Evolutionary conservation across 208 protist species (phyloP).

Genomic region (Angomonas deanei): DNA sequence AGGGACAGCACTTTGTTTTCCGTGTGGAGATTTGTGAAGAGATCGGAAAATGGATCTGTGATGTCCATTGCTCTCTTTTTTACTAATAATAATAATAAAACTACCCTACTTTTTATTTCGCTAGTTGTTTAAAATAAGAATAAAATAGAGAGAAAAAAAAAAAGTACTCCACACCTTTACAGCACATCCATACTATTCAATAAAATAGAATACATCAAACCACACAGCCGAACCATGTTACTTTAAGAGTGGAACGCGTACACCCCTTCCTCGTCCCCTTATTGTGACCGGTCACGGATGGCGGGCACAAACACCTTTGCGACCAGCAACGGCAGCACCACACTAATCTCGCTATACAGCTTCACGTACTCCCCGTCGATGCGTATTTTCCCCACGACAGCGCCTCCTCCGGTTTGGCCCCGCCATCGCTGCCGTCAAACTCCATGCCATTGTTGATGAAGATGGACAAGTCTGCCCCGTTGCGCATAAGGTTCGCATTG

Average conservation of each 20-base stretch:
- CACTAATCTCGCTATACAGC: conserved; percentile 95
- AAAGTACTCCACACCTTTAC: no score
- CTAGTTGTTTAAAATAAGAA: no score
- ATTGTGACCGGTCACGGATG: conserved; percentile 16
- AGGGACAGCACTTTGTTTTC: conserved; percentile 19
- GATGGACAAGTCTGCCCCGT: conserved; percentile 98
- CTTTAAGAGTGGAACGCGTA: no score
- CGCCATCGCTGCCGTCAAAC: conserved; percentile 98
- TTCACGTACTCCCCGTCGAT: conserved; percentile 95
- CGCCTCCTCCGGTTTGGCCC: conserved; percentile 98
- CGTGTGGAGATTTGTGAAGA: conserved; percentile 4
- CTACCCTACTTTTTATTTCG: no score
- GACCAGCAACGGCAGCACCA: conserved; percentile 98
- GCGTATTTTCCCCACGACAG: conserved; percentile 99
- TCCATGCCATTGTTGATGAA: conserved; percentile 97
- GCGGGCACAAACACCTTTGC: conserved; percentile 90
- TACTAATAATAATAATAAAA: no score
- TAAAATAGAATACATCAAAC: no score
- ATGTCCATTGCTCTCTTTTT: not conserved
- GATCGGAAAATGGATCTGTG: not conserved
- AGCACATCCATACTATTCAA: no score
- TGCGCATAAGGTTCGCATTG: conserved; percentile 99
- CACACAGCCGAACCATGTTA: no score
- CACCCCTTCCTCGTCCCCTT: not conserved
- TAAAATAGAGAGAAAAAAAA: no score